Evolutionary conservation across 495 filamentous ascomycete species (phyloP).

Genomic region (Parathielavia hyrcaniae): DNA sequence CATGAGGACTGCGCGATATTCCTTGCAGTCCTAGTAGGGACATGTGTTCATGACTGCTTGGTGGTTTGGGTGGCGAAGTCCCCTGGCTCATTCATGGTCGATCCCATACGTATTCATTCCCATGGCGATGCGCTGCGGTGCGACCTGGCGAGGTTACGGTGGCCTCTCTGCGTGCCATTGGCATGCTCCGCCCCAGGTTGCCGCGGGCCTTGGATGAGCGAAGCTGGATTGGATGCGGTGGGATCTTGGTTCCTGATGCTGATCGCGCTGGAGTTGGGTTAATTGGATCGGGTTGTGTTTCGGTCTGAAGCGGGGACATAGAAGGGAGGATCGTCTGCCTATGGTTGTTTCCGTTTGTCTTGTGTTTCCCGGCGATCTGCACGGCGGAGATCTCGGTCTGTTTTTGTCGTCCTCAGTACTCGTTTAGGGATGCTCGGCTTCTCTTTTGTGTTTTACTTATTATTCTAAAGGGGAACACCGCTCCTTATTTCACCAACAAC

Average conservation of each 20-base stretch:
- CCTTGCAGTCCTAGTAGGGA: neutral
- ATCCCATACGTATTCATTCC: too few species aligned
- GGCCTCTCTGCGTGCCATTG: neutral
- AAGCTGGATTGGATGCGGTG: conserved; percentile 6
- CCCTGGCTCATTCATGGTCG: too few species aligned
- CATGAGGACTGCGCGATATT: neutral
- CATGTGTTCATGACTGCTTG: neutral
- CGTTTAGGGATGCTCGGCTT: neutral
- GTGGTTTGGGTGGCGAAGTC: neutral
- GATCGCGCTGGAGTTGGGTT: neutral
- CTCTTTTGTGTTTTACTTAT: neutral
- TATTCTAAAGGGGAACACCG: too few species aligned
- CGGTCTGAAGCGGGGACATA: conserved; percentile 1
- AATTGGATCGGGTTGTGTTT: neutral
- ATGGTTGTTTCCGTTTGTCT: neutral
- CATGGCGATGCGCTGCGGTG: neutral
- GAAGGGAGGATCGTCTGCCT: neutral
- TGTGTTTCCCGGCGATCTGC: neutral
- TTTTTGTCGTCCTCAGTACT: neutral
- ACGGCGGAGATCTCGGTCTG: neutral
- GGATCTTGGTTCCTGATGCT: neutral
- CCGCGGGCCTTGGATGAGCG: neutral
- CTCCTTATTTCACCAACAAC: neutral
- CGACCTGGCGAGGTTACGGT: neutral
- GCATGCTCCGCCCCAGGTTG: conserved; percentile 1